Percentiles rank a stretch among this genome's conserved stretches.
Conservation (phyloP, 169 alveolate species). For the Plasmodium cynomolgi region DNA sequence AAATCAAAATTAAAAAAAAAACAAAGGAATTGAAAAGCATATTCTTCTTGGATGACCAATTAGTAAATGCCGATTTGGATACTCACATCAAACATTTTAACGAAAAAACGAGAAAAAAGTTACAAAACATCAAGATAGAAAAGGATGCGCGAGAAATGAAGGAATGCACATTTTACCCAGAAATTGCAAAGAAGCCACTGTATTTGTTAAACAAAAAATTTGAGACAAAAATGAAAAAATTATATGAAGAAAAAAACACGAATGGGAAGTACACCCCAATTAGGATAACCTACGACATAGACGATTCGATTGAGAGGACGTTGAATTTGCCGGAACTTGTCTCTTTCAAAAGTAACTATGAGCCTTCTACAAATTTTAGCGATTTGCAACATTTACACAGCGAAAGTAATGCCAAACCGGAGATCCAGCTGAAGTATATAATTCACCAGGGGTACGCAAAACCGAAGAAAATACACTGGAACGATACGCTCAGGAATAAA, state of each 20-base stretch:
- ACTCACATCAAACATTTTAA: slow-evolving; percentile 55
- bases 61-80: slow-evolving; percentile 61
- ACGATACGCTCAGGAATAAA: slow-evolving; percentile 39
- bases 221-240: background rate
- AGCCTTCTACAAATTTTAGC: background rate
- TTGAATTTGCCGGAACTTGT: slow-evolving; percentile 15
- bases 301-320: slow-evolving; percentile 65
- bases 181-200: slow-evolving; percentile 7
- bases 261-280: slow-evolving; percentile 1
- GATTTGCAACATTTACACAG: background rate
- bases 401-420: background rate
- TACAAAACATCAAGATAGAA: slow-evolving; percentile 29
- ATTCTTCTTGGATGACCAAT: slow-evolving; percentile 21
- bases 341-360: background rate
- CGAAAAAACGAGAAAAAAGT: slow-evolving; percentile 39
- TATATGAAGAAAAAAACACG: background rate
- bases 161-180: slow-evolving; percentile 72
- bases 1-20: slow-evolving; percentile 4
- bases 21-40: slow-evolving; percentile 38
- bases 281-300: slow-evolving; percentile 67
- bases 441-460: slow-evolving; percentile 51
- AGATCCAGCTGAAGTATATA: slow-evolving; percentile 53
- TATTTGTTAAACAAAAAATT: slow-evolving; percentile 47
- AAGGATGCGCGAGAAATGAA: slow-evolving; percentile 46
- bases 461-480: slow-evolving; percentile 59